These are phyloP conservation scores for Alternaria rosae DNA, from an alignment of 2,329 filamentous ascomycete species.

Conservation along the genomic window DNA sequence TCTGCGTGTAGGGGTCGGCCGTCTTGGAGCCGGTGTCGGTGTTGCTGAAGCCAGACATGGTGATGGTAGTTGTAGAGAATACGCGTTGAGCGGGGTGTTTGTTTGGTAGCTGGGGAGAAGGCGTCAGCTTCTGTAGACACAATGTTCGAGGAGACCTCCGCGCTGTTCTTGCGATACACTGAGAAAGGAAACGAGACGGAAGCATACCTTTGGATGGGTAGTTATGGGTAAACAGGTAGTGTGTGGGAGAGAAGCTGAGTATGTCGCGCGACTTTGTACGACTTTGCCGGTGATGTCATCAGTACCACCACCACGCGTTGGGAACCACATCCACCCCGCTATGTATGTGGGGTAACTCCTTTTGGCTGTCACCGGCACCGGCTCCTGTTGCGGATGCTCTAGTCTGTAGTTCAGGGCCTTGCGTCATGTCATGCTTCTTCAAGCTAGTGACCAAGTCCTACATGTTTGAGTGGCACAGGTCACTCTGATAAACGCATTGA, in stretches of 20 bases:
- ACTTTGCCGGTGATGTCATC: slow-evolving; percentile 25
- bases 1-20: slow-evolving; percentile 80
- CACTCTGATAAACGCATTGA: neutral
- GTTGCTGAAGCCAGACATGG: slow-evolving; percentile 50
- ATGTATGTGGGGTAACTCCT: slow-evolving; percentile 20
- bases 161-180: slow-evolving; percentile 10
- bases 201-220: slow-evolving; percentile 21
- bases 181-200: slow-evolving; percentile 12
- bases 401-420: slow-evolving; percentile 11
- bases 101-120: slow-evolving; percentile 23
- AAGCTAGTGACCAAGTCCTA: neutral
- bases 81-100: slow-evolving; percentile 11
- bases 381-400: slow-evolving; percentile 10
- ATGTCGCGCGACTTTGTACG: slow-evolving; percentile 23
- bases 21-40: slow-evolving; percentile 52
- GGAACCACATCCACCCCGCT: slow-evolving; percentile 16
- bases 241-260: slow-evolving; percentile 6
- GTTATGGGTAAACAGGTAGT: slow-evolving; percentile 4
- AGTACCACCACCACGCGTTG: slow-evolving; percentile 5
- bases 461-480: neutral
- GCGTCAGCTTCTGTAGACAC: slow-evolving; percentile 29
- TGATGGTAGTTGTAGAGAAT: slow-evolving; percentile 20
- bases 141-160: slow-evolving; percentile 13
- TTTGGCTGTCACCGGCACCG: slow-evolving; percentile 1
- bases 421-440: slow-evolving; percentile 15